Evolutionary conservation across 2,329 filamentous ascomycete species (phyloP), one percentile per base, ranked within the genome.

Genomic region (Alternaria alternata): DNA sequence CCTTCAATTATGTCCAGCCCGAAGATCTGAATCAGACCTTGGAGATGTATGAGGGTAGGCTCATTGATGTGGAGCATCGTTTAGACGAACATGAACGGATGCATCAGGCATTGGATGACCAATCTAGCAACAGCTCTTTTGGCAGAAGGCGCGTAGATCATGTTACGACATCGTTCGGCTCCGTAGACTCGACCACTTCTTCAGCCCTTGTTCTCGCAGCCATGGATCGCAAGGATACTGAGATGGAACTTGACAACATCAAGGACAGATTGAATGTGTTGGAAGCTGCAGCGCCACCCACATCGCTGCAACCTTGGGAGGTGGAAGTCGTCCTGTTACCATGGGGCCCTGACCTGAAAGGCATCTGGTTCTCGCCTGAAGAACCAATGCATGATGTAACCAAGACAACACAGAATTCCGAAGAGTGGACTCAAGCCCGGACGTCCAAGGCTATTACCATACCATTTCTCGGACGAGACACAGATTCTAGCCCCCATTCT

Each of bases 321-420:
- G 81, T 94, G 2, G 91, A 94, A 71, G 89, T 94, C 5, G 87
- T 94, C 1, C 87, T 93, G 58, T 75, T 94, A 7, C 91, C 91
- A 1, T 94, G 92, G 74, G 85, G 85, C 5, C 77, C 80, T 42
- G 75, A 82, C n/a, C 71, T 87, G 22, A 80, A 78, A 61, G 85
- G 85, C 2, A 80, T 87, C 22, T 87, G 85, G 85, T 84, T 81
- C 54, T 78, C 81, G 8, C 72, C 78, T 8, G 74, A 76, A 48
- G 81, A 80, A 60, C 75, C 73, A 57, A 77, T 77, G 69, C 75
- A 78, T 62, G 69, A 79, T 62, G 58, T 70, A 7, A 67, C 75
- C 34, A 70, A 63, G 16, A 73, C 70, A 9, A 81, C 81, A 11
- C 78, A 81, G 36, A 77, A 77, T 11, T 79, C 79, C 1, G 81